phyloP scores from a whole-genome alignment of 768 basidiomycete species.

The Clavulina sp. region DNA sequence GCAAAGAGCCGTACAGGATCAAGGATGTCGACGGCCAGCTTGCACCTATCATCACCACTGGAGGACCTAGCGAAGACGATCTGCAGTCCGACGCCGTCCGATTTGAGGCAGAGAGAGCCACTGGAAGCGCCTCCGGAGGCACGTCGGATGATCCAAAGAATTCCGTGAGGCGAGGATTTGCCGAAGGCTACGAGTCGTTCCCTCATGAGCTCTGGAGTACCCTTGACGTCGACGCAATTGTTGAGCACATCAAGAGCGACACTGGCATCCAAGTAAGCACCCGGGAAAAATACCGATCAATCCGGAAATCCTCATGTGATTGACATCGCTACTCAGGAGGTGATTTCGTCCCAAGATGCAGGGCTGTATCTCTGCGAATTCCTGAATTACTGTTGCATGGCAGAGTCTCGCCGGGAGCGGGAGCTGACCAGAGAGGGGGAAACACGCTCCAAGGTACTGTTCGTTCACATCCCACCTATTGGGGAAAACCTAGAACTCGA shows the following conservation, averaged over 20 bases:
- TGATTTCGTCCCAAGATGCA: conserved; percentile 57
- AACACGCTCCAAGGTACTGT: neutral
- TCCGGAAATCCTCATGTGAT: neutral
- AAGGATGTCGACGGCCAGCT: conserved; percentile 43
- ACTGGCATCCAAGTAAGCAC: conserved; percentile 31
- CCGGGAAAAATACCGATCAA: neutral
- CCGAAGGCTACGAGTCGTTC: conserved; percentile 34
- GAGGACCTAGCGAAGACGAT: neutral
- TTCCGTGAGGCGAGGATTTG: conserved; percentile 17
- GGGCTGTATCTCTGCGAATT: conserved; percentile 66
- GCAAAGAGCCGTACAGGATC: conserved; percentile 53
- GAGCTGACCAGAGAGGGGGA: neutral
- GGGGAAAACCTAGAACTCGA: neutral
- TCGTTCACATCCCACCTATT: neutral
- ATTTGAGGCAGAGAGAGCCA: too few relatives aligned
- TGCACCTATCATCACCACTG: conserved; percentile 23
- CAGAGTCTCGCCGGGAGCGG: conserved; percentile 23
- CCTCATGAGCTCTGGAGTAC: conserved; percentile 41
- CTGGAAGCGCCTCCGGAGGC: too few relatives aligned
- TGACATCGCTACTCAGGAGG: conserved; percentile 41
- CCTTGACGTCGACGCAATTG: conserved; percentile 39
- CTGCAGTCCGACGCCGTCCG: too few relatives aligned
- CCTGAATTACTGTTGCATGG: conserved; percentile 58
- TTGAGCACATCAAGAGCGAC: conserved; percentile 36
- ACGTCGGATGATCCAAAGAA: too few relatives aligned